Percentiles rank a stretch among this genome's conserved stretches.
Evolutionary conservation across 2,329 filamentous ascomycete genomes (phyloP).

Genomic region (Penicillium sp.): DNA sequence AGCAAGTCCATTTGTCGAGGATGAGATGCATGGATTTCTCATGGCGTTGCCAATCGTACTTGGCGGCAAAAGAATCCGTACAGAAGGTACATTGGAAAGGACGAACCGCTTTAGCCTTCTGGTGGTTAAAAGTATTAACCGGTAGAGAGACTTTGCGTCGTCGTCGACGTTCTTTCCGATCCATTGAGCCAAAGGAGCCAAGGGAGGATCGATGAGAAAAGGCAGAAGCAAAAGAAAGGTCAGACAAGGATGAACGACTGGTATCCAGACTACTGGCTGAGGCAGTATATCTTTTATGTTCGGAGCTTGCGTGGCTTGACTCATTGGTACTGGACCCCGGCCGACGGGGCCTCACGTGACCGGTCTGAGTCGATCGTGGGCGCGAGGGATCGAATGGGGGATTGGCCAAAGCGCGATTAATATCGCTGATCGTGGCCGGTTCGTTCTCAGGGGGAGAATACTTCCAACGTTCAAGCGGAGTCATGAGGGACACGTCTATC

Average conservation of each 20-base stretch:
- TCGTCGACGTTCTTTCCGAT: conserved; percentile 58
- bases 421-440: conserved; percentile 62
- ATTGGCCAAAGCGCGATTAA: conserved; percentile 58
- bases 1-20: conserved; percentile 59
- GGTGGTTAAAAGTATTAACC: conserved; percentile 40
- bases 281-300: conserved; percentile 49
- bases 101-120: conserved; percentile 43
- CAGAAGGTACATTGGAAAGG: conserved; percentile 60
- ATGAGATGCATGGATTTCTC: conserved; percentile 58
- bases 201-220: conserved; percentile 56
- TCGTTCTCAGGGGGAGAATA: conserved; percentile 67
- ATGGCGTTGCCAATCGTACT: conserved; percentile 60
- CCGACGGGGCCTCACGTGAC: conserved; percentile 38
- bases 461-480: conserved; percentile 67
- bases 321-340: conserved; percentile 49
- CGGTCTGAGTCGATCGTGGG: conserved; percentile 28
- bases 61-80: conserved; percentile 55
- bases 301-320: conserved; percentile 53
- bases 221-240: conserved; percentile 55
- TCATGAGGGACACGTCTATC: conserved; percentile 52
- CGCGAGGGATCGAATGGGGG: conserved; percentile 37
- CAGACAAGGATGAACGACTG: conserved; percentile 53
- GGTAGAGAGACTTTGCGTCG: conserved; percentile 50
- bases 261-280: conserved; percentile 56
- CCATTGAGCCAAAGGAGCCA: conserved; percentile 57